Conservation (phyloP, 108 stramenopile genomes). For the Schizochytrium sp. region DNA sequence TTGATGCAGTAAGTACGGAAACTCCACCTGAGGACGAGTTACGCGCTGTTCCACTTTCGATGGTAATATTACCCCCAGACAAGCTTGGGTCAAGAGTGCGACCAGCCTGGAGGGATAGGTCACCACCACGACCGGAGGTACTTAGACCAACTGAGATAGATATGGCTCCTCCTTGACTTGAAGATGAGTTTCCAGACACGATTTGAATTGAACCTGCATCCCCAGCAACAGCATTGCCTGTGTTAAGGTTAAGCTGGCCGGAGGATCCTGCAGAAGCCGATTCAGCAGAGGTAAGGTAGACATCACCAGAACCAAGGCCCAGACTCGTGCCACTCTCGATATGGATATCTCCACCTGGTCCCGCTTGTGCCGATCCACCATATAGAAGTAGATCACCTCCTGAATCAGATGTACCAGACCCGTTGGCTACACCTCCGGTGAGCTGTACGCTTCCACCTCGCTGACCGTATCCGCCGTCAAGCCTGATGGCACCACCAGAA, state of each 20-base stretch:
- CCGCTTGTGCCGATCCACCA: conserved; percentile 66
- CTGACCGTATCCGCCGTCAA: conserved; percentile 51
- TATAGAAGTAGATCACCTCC: conserved; percentile 65
- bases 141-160: conserved; percentile 66
- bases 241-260: conserved; percentile 62
- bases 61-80: neutral
- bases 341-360: conserved; percentile 66
- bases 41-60: neutral
- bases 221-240: conserved; percentile 62
- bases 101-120: conserved; percentile 64
- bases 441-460: conserved; percentile 67
- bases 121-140: conserved; percentile 68
- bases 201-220: conserved; percentile 30
- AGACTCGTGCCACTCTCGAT: conserved; percentile 66
- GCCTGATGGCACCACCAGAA: conserved; percentile 32
- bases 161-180: conserved; percentile 60
- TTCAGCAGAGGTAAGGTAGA: conserved; percentile 60
- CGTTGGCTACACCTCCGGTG: conserved; percentile 65
- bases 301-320: conserved; percentile 62
- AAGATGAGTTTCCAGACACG: neutral
- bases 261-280: conserved; percentile 64
- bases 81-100: conserved; percentile 35
- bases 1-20: neutral
- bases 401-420: conserved; percentile 52
- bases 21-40: conserved; percentile 13